phyloP scores from a whole-genome alignment of 2,329 filamentous ascomycete species.

The Xylariales sp. region DNA sequence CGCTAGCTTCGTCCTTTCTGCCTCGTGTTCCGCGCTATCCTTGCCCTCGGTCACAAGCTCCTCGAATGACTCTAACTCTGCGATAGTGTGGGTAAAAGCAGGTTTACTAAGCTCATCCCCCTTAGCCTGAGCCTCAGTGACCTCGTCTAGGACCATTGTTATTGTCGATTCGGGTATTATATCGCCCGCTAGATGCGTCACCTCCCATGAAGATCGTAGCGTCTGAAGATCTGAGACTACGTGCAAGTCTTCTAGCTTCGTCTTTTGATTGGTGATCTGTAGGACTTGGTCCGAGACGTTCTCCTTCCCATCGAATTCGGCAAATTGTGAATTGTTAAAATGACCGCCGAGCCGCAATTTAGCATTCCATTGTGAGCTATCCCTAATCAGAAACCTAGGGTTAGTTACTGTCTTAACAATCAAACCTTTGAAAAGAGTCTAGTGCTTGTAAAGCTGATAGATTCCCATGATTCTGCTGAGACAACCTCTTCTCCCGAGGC shows the following conservation, averaged over 20 bases:
- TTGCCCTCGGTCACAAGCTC: slow-evolving; percentile 34
- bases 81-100: slow-evolving; percentile 35
- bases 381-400: not conserved
- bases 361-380: slow-evolving; percentile 36
- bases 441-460: not conserved
- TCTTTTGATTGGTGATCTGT: slow-evolving; percentile 25
- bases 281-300: slow-evolving; percentile 35
- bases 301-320: slow-evolving; percentile 36
- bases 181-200: slow-evolving; percentile 25
- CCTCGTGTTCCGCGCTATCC: slow-evolving; percentile 32
- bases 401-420: not conserved
- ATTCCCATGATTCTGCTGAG: not conserved
- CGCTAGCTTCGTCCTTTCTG: slow-evolving; percentile 28
- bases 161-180: slow-evolving; percentile 31
- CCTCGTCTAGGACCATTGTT: slow-evolving; percentile 38
- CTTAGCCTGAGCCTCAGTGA: slow-evolving; percentile 32
- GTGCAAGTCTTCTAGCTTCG: slow-evolving; percentile 35
- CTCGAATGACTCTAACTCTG: slow-evolving; percentile 40
- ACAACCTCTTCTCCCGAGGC: not conserved
- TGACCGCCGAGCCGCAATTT: slow-evolving; percentile 38
- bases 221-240: slow-evolving; percentile 37
- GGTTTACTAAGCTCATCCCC: slow-evolving; percentile 2
- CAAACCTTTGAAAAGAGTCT: not conserved
- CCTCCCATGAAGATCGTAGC: slow-evolving; percentile 34
- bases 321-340: slow-evolving; percentile 37